These are phyloP conservation scores for Vanilla planifolia DNA, from an alignment of 106 monocot genomes.

Conservation along the genomic window DNA sequence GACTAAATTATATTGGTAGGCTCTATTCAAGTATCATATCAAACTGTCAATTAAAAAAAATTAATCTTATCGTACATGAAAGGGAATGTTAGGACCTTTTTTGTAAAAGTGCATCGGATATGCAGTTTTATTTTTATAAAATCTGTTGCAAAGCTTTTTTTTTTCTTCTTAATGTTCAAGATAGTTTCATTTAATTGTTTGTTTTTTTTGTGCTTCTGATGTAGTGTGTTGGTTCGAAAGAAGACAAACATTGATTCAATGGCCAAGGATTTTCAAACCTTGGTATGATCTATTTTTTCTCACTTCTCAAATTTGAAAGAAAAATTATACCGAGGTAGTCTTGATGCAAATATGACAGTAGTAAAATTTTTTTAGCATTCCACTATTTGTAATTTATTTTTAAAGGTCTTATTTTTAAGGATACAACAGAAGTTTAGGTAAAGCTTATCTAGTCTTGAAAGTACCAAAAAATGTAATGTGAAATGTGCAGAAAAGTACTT, in stretches of 20 bases:
- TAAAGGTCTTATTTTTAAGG: too few species aligned
- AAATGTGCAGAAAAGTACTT: too few species aligned
- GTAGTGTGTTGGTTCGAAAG: conserved; percentile 79
- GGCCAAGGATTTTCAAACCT: conserved; percentile 64
- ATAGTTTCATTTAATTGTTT: neutral
- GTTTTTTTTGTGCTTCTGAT: conserved; percentile 13
- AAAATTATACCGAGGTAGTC: too few species aligned
- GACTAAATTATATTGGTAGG: neutral
- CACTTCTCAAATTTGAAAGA: neutral
- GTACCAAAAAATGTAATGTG: too few species aligned
- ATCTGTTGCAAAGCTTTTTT: neutral
- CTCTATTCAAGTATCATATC: neutral
- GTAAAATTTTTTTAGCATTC: too few species aligned
- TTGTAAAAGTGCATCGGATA: neutral
- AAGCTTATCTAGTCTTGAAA: too few species aligned
- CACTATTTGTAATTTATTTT: too few species aligned
- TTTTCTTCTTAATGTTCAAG: neutral
- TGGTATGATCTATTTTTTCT: conserved; percentile 39
- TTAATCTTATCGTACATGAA: neutral
- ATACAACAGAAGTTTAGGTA: too few species aligned
- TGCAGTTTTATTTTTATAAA: neutral
- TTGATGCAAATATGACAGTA: too few species aligned
- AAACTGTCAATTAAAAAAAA: too few species aligned
- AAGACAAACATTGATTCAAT: conserved; percentile 71
- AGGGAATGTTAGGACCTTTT: neutral